Base-by-base conservation (phyloP, 306 rosid genomes). In the Cucumis melo region DNA sequence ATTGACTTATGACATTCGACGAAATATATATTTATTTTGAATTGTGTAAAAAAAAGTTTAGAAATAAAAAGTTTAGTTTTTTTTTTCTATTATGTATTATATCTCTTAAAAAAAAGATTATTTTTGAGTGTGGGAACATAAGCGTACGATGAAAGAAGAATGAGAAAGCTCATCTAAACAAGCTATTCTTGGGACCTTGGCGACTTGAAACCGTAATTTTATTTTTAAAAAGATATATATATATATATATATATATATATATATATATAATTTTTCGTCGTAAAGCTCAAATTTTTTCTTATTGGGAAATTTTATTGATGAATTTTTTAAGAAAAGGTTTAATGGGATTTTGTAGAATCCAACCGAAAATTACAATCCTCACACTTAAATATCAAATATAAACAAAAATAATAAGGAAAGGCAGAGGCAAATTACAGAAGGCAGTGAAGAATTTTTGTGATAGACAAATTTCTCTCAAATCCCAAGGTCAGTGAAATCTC, bases 131-230 rank as follows among this genome's bases (percentile, higher is more conserved):
- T 2, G 14, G 19, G 41, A 63, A 41, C 73, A 38, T 67, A 20
- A 66, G 41, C 24, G 77, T 76, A 19, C 53, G 75, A 79, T 74
- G 38, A 78, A 58, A 80, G 36, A 19, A 70, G 78, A 71, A 68
- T 57, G 73, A 79, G 73, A 79, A 78, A 80, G 55, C 79, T 88
- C 88, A 87, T 78, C 88, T 82, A 87, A 82, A 77, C 89, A 87
- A 88, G 90, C 96, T 88, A 93, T 86, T 93, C 92, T 88, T 79
- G 86, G 86, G 83, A 77, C 85, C 80, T 73, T 87, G 86, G 89
- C 96, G 85, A 85, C 89, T 87, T 81, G 78, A 71, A 71, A 71
- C n/a, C n/a, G 87, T 88, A 83, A 70, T 64, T 17, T 7, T 17
- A 1, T 17, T 14, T 16, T 51, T 51, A n/a, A n/a, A n/a, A n/a